Conservation (phyloP, 2,329 filamentous ascomycete genomes). For the Balansia obtecta region DNA sequence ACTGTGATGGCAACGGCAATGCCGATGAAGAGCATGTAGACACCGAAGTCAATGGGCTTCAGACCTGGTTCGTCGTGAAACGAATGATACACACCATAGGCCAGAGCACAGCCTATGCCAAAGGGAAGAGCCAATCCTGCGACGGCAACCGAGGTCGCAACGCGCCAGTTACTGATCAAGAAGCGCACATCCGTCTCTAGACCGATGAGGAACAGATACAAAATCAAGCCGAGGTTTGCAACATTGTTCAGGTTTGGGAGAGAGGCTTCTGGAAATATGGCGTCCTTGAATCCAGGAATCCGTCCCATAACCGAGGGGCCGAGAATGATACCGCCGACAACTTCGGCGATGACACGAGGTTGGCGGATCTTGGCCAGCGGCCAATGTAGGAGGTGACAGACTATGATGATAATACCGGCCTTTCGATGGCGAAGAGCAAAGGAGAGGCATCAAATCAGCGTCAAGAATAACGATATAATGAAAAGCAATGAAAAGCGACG, state of each 20-base stretch:
- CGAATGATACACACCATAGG: slow-evolving; percentile 67
- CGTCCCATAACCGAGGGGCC: slow-evolving; percentile 82
- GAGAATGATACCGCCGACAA: slow-evolving; percentile 72
- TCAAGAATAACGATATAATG: neutral
- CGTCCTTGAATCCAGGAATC: slow-evolving; percentile 62
- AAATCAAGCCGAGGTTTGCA: slow-evolving; percentile 70
- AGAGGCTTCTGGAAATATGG: slow-evolving; percentile 66
- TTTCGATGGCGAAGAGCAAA: slow-evolving; percentile 7
- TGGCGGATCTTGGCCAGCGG: slow-evolving; percentile 67
- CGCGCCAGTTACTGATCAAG: slow-evolving; percentile 66
- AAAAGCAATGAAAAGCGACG: neutral
- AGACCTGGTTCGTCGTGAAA: slow-evolving; percentile 40
- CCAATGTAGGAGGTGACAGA: slow-evolving; percentile 49
- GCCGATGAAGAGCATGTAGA: slow-evolving; percentile 66
- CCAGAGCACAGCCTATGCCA: slow-evolving; percentile 66
- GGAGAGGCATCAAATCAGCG: neutral
- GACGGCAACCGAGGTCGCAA: slow-evolving; percentile 65
- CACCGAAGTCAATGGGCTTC: slow-evolving; percentile 33
- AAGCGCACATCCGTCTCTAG: slow-evolving; percentile 76
- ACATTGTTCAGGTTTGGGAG: slow-evolving; percentile 66
- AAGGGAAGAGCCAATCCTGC: slow-evolving; percentile 76
- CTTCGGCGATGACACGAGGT: slow-evolving; percentile 73
- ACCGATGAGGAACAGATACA: slow-evolving; percentile 81
- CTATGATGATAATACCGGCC: slow-evolving; percentile 33
- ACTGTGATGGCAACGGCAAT: slow-evolving; percentile 82